Base-by-base conservation (phyloP, 371 early-diverging fungal genomes). In the Sporodiniella umbellata region DNA sequence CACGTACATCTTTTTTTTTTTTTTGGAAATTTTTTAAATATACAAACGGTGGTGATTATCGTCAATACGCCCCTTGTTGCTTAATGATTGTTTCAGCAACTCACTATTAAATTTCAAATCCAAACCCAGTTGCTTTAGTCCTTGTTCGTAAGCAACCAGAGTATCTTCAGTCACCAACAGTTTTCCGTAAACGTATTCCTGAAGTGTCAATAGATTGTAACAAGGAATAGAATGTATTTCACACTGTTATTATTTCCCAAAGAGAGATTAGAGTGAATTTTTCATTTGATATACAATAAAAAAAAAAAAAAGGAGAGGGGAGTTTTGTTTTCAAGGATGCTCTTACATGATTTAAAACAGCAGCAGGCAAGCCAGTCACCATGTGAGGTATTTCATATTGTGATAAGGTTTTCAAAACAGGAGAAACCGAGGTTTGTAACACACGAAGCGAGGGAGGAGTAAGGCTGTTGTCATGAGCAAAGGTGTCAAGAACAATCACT, bases 11-110 rank as follows among this genome's bases (percentile, higher is more conserved):
- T n/a, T n/a, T n/a, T n/a, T n/a, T n/a, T n/a, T n/a, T n/a, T n/a
- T n/a, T n/a, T n/a, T n/a, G n/a, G n/a, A n/a, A n/a, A n/a, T 48
- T 33, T 37, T 21, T 38, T 62, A 75, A 31, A 71, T 48, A 56
- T 75, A 75, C 42, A 75, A 37, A 26, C 75, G 72, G 51, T 75
- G 71, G 38, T 75, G 69, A 21, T 46, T 66, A 25, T 70, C 59
- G 47, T 68, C 64, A 4, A 68, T 56, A 24, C 60, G 55, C 12
- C 65, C 62, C 5, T 46, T 45, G 23, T 53, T 52, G 24, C 33
- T 48, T 19, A 58, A 37, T 11, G 44, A 23, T 2, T 46, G 28
- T 1, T 58, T 33, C 53, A 69, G 39, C 15, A 40, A 45, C 14
- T 35, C 14, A 33, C 44, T 46, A 38, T 66, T 56, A 17, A 58